Percentiles rank a stretch among this genome's conserved stretches.
Evolutionary conservation across 1,284 basidiomycete species (phyloP).

Genomic region (Paramarasmius palmivorus): DNA sequence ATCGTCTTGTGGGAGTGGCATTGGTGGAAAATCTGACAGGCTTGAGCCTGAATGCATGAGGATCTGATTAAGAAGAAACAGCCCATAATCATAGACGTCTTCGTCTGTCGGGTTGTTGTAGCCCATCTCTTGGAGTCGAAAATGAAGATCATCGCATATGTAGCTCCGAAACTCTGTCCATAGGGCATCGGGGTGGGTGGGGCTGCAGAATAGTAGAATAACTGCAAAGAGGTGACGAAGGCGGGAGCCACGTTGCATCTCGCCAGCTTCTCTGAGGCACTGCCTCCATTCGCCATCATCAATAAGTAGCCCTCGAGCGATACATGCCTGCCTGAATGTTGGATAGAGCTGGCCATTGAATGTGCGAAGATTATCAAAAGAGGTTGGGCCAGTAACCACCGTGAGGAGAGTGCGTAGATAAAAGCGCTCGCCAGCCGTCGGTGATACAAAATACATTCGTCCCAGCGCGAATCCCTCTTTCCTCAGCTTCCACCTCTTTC

Average conservation of each 20-base stretch:
- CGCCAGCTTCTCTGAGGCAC: slow-evolving; percentile 41
- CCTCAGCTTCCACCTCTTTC: slow-evolving; percentile 26
- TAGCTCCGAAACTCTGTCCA: slow-evolving; percentile 34
- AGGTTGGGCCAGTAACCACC: slow-evolving; percentile 33
- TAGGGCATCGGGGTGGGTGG: slow-evolving; percentile 30
- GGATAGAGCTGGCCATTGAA: slow-evolving; percentile 22
- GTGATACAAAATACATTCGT: slow-evolving; percentile 35
- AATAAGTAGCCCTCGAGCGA: slow-evolving; percentile 40
- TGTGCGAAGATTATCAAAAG: slow-evolving; percentile 33
- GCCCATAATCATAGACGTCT: slow-evolving; percentile 34
- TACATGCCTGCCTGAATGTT: slow-evolving; percentile 37
- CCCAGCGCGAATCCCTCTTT: slow-evolving; percentile 30
- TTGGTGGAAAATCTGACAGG: slow-evolving; percentile 20
- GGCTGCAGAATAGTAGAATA: slow-evolving; percentile 34
- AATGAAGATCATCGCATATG: slow-evolving; percentile 41
- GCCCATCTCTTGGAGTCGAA: slow-evolving; percentile 16
- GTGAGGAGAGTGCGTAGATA: slow-evolving; percentile 39
- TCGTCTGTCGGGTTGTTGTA: slow-evolving; percentile 20
- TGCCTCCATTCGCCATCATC: slow-evolving; percentile 44
- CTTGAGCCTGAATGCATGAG: slow-evolving; percentile 22
- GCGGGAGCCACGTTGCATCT: slow-evolving; percentile 37
- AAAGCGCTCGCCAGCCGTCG: slow-evolving; percentile 34
- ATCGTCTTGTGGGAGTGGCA: slow-evolving; percentile 23
- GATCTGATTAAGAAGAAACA: slow-evolving; percentile 27
- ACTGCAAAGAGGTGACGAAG: slow-evolving; percentile 41